Evolutionary conservation across 2,329 filamentous ascomycete genomes (phyloP).

Genomic region (Pestalotiopsis fici): DNA sequence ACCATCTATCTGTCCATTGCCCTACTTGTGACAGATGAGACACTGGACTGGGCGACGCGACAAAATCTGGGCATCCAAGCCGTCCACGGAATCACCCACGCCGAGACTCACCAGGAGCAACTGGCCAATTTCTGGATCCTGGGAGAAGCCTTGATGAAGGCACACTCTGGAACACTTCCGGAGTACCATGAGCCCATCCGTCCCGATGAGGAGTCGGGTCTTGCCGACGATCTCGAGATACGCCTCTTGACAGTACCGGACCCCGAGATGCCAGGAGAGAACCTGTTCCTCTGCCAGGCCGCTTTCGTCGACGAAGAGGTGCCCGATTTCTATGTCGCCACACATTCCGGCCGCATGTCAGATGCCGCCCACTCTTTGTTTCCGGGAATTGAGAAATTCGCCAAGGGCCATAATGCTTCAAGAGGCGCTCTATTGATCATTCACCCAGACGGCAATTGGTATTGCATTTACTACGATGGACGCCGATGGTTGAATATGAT

Average conservation of each 20-base stretch:
- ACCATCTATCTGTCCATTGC: conserved; percentile 18
- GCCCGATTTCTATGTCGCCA: conserved; percentile 12
- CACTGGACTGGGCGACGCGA: conserved; percentile 10
- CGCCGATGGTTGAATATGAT: conserved; percentile 21
- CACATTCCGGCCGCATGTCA: conserved; percentile 8
- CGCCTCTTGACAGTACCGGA: conserved; percentile 16
- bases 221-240: conserved; percentile 12
- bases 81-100: conserved; percentile 10
- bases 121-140: conserved; percentile 12
- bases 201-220: conserved; percentile 3
- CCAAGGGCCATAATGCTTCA: neutral
- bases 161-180: conserved; percentile 11
- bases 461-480: conserved; percentile 20
- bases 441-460: conserved; percentile 15
- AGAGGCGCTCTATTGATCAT: conserved; percentile 16
- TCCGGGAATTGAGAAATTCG: conserved; percentile 15
- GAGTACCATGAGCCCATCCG: conserved; percentile 8
- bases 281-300: conserved; percentile 17
- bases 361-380: conserved; percentile 14
- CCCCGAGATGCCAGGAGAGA: conserved; percentile 17
- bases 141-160: conserved; percentile 9
- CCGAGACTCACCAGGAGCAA: conserved; percentile 7
- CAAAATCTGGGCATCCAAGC: conserved; percentile 2
- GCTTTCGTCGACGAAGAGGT: conserved; percentile 6
- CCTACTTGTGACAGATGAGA: conserved; percentile 15